Evolutionary conservation across 768 basidiomycete species (phyloP).

Genomic region (Leucogyrophana mollusca): DNA sequence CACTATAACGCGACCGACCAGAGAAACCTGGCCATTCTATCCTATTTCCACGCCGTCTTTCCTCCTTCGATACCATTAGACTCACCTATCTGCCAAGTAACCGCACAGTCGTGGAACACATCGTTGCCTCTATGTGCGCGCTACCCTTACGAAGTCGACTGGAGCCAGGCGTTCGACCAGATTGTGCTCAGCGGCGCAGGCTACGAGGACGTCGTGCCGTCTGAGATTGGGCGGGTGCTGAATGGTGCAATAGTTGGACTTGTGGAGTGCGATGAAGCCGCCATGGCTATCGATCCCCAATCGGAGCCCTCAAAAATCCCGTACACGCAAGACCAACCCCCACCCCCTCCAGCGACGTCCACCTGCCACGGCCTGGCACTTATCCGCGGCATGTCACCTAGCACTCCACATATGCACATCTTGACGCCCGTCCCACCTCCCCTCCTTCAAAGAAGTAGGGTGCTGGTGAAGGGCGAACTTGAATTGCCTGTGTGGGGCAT

Average conservation of each 20-base stretch:
- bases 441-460: slow-evolving; percentile 40
- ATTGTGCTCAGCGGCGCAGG: slow-evolving; percentile 73
- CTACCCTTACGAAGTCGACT: slow-evolving; percentile 72
- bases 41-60: slow-evolving; percentile 68
- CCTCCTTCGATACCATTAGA: slow-evolving; percentile 23
- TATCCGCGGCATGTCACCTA: slow-evolving; percentile 54
- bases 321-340: slow-evolving; percentile 55
- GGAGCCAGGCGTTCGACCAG: slow-evolving; percentile 52
- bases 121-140: slow-evolving; percentile 62
- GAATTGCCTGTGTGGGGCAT: slow-evolving; percentile 87
- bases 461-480: slow-evolving; percentile 83
- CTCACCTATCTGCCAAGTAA: slow-evolving; percentile 29
- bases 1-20: slow-evolving; percentile 58
- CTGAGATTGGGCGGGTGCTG: slow-evolving; percentile 69
- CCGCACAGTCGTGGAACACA: slow-evolving; percentile 62
- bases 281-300: slow-evolving; percentile 16
- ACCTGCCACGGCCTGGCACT: slow-evolving; percentile 76
- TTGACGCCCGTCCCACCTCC: slow-evolving; percentile 69
- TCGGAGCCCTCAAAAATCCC: slow-evolving; percentile 31
- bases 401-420: slow-evolving; percentile 53
- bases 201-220: slow-evolving; percentile 71
- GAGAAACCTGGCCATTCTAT: slow-evolving; percentile 66
- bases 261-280: slow-evolving; percentile 48
- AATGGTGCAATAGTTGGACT: slow-evolving; percentile 83
- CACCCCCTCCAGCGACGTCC: slow-evolving; percentile 60